Evolutionary conservation across 805 yeast genomes (phyloP), one percentile per base, ranked within the genome.

Genomic region (Zygoascus tannicola): DNA sequence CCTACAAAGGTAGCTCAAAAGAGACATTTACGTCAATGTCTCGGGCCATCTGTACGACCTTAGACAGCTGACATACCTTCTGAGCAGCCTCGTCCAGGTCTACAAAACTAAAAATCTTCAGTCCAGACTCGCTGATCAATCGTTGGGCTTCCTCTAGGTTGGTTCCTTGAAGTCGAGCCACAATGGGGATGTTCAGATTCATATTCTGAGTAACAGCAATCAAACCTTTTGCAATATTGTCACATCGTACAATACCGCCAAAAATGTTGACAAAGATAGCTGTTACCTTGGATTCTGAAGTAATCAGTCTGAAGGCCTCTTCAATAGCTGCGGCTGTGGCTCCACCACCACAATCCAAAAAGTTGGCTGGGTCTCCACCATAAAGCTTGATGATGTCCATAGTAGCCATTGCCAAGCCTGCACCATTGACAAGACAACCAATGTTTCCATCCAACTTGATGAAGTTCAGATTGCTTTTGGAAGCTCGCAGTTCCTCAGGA

Each of bases 331-430:
- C 84, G 55, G 97, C 97, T 51, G 97, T 92, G 58, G 99, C 98
- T 68, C 96, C 95, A 74, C 99, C 99, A 75, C 99, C 99, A 69
- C 96, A 92, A 74, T 92, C 99, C 66, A 92, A 78, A 78, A 92
- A 92, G 76, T 92, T 92, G 54, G 98, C 99, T 59, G 99, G 99
- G 56, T 79, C 84, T 67, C 99, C 99, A 61, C 97, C 97, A 73
- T 87, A 85, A 59, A 92, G 78, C 73, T 92, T 87, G 74, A 92
- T 86, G 66, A 94, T 94, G 70, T 92, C 99, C 97, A 92, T 88
- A 54, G 99, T 92, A 58, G 99, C 99, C 99, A 92, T 92, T 60
- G 99, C 99, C 65, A 92, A 78, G 68, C 99, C 99, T 47, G 99
- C 99, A 74, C 99, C 99, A 69, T 92, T 92, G 66, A 92, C 99